Evolutionary conservation across 768 basidiomycete genomes (phyloP).

Genomic region (Russula dissimulans): DNA sequence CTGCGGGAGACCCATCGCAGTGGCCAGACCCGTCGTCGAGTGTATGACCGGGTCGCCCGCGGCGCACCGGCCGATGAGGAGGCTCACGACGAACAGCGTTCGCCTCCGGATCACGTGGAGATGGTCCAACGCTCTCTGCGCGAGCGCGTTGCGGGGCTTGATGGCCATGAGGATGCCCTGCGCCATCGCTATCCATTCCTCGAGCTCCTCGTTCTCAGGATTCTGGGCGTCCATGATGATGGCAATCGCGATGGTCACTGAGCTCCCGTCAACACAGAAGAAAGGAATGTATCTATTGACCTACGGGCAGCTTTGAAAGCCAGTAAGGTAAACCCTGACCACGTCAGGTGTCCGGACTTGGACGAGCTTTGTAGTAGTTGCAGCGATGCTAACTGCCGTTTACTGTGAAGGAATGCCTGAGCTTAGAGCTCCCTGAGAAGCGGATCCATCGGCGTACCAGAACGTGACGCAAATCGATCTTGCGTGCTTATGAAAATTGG

Average conservation of each 20-base stretch:
- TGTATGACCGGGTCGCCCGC: not conserved
- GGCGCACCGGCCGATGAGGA: constrained; percentile 8
- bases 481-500: constrained; percentile 13
- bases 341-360: constrained; percentile 3
- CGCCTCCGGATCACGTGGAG: constrained; percentile 20
- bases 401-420: constrained; percentile 10
- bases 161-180: constrained; percentile 12
- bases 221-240: constrained; percentile 22
- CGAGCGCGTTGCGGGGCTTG: constrained; percentile 15
- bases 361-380: constrained; percentile 9
- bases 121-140: constrained; percentile 17
- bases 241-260: constrained; percentile 22
- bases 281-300: not conserved
- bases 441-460: not conserved
- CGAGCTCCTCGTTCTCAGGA: constrained; percentile 21
- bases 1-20: constrained; percentile 9
- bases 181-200: constrained; percentile 22
- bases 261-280: not conserved
- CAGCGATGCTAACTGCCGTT: constrained; percentile 17
- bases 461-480: constrained; percentile 15
- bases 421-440: not conserved
- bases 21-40: not conserved
- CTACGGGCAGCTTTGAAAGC: constrained; percentile 19
- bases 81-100: constrained; percentile 12
- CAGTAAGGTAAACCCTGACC: constrained; percentile 12